A percentile compares a stretch with the other conserved stretches of the same genome.
phyloP scores from a whole-genome alignment of 2,329 filamentous ascomycete genomes.

The Penicillium sp. region DNA sequence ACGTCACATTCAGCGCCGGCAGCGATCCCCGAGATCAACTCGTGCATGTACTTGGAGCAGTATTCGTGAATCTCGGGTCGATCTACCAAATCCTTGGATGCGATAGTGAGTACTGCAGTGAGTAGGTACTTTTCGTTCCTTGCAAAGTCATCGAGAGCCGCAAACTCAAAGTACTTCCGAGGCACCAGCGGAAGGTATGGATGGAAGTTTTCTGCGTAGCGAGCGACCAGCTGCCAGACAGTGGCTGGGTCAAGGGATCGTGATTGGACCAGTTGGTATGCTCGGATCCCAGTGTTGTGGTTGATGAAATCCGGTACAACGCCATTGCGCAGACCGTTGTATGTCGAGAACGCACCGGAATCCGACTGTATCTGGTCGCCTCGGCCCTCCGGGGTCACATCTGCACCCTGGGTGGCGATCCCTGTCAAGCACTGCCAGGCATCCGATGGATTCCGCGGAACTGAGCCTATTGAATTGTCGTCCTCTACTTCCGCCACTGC shows the following conservation, averaged over 20 bases:
- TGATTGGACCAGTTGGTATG: constrained; percentile 42
- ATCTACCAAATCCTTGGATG: constrained; percentile 63
- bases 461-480: constrained; percentile 38
- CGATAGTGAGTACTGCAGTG: constrained; percentile 64
- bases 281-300: constrained; percentile 32
- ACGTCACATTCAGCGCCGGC: constrained; percentile 62
- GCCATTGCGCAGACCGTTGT: constrained; percentile 25
- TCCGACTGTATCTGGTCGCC: constrained; percentile 21
- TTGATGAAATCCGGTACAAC: constrained; percentile 24
- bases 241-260: constrained; percentile 46
- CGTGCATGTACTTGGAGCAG: constrained; percentile 65
- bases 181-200: constrained; percentile 65
- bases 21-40: constrained; percentile 59
- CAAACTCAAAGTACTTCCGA: constrained; percentile 52
- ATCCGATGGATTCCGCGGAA: constrained; percentile 45
- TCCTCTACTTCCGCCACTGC: constrained; percentile 38
- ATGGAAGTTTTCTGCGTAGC: constrained; percentile 62
- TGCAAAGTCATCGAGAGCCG: constrained; percentile 51
- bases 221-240: constrained; percentile 49
- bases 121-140: constrained; percentile 60
- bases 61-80: constrained; percentile 59
- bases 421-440: constrained; percentile 46
- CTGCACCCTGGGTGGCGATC: constrained; percentile 38
- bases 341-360: constrained; percentile 22
- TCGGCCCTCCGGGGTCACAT: constrained; percentile 18